phyloP scores from a whole-genome alignment of 129 eudicot genomes.

The Centrapalus pauciflorus region DNA sequence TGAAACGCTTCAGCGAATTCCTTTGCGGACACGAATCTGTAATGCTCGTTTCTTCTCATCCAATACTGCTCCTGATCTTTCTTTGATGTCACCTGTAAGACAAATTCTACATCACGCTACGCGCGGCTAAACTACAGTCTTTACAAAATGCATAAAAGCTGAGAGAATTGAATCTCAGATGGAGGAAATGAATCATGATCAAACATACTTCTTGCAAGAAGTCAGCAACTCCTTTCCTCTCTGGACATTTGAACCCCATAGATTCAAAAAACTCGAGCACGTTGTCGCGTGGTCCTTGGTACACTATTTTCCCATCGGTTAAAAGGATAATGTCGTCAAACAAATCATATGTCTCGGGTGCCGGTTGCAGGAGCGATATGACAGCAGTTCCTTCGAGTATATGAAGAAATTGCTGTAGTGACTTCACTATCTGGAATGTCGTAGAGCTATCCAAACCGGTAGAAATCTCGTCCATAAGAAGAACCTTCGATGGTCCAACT shows the following conservation, averaged over 20 bases:
- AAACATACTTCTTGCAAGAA: conserved; percentile 59
- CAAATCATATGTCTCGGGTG: conserved; percentile 68
- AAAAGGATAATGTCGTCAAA: conserved; percentile 70
- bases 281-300: conserved; percentile 66
- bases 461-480: conserved; percentile 71
- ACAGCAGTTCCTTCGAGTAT: conserved; percentile 59
- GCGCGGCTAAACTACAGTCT: not conserved
- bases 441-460: conserved; percentile 76
- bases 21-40: conserved; percentile 42
- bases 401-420: conserved; percentile 49
- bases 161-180: not conserved
- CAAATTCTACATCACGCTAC: not conserved
- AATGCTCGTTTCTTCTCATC: conserved; percentile 38
- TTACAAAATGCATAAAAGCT: not conserved
- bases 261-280: conserved; percentile 61
- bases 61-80: conserved; percentile 70
- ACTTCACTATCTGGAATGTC: conserved; percentile 55
- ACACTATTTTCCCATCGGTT: conserved; percentile 62
- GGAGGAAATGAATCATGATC: not conserved
- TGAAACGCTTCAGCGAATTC: conserved; percentile 56
- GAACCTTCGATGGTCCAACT: conserved; percentile 57
- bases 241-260: conserved; percentile 57
- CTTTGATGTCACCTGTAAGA: conserved; percentile 61
- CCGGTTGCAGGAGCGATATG: conserved; percentile 72
- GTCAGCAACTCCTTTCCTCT: conserved; percentile 61